phyloP scores from a whole-genome alignment of 2,329 filamentous ascomycete species.

The Colletotrichum sp. region DNA sequence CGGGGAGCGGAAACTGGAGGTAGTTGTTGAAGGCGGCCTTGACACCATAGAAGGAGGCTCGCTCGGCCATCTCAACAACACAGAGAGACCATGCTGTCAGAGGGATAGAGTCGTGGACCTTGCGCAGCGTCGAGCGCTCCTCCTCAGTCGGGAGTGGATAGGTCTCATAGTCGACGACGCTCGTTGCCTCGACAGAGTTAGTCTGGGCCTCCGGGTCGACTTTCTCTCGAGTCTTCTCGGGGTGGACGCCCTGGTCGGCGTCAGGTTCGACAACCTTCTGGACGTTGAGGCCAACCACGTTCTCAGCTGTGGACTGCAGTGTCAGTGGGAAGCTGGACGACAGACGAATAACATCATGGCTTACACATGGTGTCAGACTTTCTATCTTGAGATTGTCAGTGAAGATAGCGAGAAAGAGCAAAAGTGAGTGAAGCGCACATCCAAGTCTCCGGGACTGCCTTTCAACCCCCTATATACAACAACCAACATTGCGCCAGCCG shows the following conservation, averaged over 20 bases:
- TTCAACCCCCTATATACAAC: background rate
- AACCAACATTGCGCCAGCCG: background rate
- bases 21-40: slow-evolving; percentile 64
- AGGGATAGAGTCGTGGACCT: slow-evolving; percentile 56
- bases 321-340: background rate
- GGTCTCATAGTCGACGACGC: background rate
- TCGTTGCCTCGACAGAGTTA: background rate
- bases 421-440: background rate
- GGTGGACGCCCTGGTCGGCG: background rate
- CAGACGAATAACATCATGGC: background rate
- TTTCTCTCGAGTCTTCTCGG: background rate
- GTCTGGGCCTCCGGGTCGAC: slow-evolving; percentile 1
- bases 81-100: slow-evolving; percentile 61
- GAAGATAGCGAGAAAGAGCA: background rate
- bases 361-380: slow-evolving; percentile 1
- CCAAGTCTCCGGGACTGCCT: background rate
- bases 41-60: slow-evolving; percentile 65
- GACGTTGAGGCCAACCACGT: slow-evolving; percentile 3
- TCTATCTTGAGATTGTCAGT: background rate
- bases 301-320: background rate
- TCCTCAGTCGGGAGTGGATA: slow-evolving; percentile 12
- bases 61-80: slow-evolving; percentile 64
- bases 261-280: slow-evolving; percentile 11
- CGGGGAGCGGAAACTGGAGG: slow-evolving; percentile 64
- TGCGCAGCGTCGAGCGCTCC: slow-evolving; percentile 14